These are phyloP conservation scores for Terfezia claveryi DNA, from an alignment of 495 filamentous ascomycete species.

Conservation along the genomic window DNA sequence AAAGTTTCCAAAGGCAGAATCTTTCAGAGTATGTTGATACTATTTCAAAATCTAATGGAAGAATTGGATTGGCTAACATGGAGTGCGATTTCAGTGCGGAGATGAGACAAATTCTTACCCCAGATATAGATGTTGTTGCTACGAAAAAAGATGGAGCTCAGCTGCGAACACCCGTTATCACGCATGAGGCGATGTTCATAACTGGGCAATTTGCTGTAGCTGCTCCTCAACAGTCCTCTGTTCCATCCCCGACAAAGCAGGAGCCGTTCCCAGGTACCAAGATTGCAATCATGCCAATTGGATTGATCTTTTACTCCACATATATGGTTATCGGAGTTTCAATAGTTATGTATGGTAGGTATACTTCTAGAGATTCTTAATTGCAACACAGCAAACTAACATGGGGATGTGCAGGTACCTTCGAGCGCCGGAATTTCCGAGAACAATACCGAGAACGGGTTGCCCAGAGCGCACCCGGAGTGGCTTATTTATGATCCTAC, in stretches of 20 bases:
- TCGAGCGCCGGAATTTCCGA: conserved; percentile 39
- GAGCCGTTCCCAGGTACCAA: conserved; percentile 40
- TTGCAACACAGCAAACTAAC: neutral
- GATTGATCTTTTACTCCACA: conserved; percentile 38
- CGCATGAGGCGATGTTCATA: conserved; percentile 45
- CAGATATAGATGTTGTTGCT: conserved; percentile 36
- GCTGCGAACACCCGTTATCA: conserved; percentile 38
- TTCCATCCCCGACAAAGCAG: conserved; percentile 16
- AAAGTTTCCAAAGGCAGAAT: conserved; percentile 7
- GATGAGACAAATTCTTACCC: conserved; percentile 35
- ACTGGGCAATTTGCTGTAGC: conserved; percentile 40
- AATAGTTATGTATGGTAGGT: conserved; percentile 38
- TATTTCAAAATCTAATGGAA: conserved; percentile 1
- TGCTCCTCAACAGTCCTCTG: conserved; percentile 22
- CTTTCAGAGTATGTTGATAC: conserved; percentile 12
- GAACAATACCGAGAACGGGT: conserved; percentile 36
- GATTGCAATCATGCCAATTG: conserved; percentile 45
- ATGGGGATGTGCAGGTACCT: conserved; percentile 7
- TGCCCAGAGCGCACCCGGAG: conserved; percentile 11
- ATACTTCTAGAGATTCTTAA: neutral
- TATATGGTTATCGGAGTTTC: conserved; percentile 35
- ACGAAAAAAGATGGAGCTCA: conserved; percentile 22
- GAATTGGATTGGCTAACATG: conserved; percentile 11
- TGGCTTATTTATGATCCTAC: neutral
- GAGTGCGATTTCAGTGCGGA: neutral